Evolutionary conservation across 768 basidiomycete genomes (phyloP).

Genomic region (Baorangia bicolor): DNA sequence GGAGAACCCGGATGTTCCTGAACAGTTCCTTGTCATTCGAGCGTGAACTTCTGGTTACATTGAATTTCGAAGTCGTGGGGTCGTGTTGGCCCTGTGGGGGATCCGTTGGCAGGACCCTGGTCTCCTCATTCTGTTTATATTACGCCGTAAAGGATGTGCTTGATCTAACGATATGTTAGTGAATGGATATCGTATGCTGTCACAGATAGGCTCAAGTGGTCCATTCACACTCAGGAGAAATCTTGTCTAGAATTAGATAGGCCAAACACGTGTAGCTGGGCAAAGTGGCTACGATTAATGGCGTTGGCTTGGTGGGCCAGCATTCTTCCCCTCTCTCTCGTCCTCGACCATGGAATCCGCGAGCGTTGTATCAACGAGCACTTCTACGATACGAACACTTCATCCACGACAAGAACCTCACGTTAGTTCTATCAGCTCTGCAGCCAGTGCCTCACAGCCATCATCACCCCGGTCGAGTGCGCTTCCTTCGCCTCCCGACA

Average conservation of each 20-base stretch:
- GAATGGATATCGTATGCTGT: background rate
- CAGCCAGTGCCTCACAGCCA: slow-evolving; percentile 36
- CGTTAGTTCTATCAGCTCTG: background rate
- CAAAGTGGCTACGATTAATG: slow-evolving; percentile 13
- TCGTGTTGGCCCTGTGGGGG: background rate
- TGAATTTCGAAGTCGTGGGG: background rate
- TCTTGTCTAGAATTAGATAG: slow-evolving; percentile 3
- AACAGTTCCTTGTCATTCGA: slow-evolving; percentile 68
- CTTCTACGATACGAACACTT: slow-evolving; percentile 39
- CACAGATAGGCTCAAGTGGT: background rate
- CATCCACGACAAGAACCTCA: slow-evolving; percentile 25
- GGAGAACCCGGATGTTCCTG: slow-evolving; percentile 67
- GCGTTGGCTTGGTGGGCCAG: background rate
- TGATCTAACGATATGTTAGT: background rate
- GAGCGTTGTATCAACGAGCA: slow-evolving; percentile 33
- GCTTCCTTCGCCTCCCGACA: slow-evolving; percentile 59
- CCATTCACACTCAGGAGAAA: background rate
- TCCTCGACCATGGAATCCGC: slow-evolving; percentile 25
- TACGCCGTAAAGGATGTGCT: background rate
- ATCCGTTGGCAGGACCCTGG: too few relatives aligned
- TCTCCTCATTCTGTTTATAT: background rate
- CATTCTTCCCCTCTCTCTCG: background rate
- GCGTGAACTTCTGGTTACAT: slow-evolving; percentile 10
- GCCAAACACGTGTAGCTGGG: slow-evolving; percentile 35
- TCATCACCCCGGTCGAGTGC: slow-evolving; percentile 50